A percentile compares a stretch with the other conserved stretches of the same genome.
Evolutionary conservation across 768 basidiomycete species (phyloP).

Genomic region (Filobasidium wieringae): DNA sequence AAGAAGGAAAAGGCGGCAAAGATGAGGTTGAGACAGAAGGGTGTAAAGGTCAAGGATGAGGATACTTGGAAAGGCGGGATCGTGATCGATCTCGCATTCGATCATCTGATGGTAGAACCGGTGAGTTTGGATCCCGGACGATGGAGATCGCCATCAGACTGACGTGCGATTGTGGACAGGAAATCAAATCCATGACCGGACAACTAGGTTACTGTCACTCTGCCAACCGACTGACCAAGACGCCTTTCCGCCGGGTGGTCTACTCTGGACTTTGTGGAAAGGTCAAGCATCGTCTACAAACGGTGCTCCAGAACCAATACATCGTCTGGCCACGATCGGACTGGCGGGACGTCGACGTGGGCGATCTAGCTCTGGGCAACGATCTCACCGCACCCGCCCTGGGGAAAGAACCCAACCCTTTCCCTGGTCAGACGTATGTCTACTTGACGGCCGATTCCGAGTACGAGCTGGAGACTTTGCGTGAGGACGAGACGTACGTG

Average conservation of each 20-base stretch:
- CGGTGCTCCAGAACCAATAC: constrained; percentile 55
- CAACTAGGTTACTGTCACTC: constrained; percentile 90
- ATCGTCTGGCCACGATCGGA: constrained; percentile 62
- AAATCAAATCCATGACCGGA: constrained; percentile 74
- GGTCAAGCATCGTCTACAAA: constrained; percentile 55
- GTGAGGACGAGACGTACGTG: constrained; percentile 75
- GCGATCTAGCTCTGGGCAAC: neutral
- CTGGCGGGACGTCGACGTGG: constrained; percentile 5
- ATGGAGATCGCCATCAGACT: neutral
- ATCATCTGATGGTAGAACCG: constrained; percentile 84
- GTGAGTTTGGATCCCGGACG: constrained; percentile 43
- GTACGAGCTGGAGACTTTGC: constrained; percentile 70
- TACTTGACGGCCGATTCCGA: constrained; percentile 92
- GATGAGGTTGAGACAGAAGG: constrained; percentile 38
- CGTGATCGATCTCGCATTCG: constrained; percentile 73
- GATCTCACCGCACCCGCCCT: constrained; percentile 7
- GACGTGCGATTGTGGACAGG: constrained; percentile 45
- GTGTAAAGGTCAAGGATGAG: constrained; percentile 47
- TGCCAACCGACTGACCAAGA: constrained; percentile 60
- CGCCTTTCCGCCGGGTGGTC: constrained; percentile 59
- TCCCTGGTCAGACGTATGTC: constrained; percentile 47
- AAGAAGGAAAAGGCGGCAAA: constrained; percentile 20
- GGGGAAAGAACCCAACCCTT: constrained; percentile 8
- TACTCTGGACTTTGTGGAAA: constrained; percentile 71
- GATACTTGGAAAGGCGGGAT: constrained; percentile 34